These are phyloP conservation scores for Hibiscus tridactylites DNA, from an alignment of 345 rosid species.

Conservation along the genomic window DNA sequence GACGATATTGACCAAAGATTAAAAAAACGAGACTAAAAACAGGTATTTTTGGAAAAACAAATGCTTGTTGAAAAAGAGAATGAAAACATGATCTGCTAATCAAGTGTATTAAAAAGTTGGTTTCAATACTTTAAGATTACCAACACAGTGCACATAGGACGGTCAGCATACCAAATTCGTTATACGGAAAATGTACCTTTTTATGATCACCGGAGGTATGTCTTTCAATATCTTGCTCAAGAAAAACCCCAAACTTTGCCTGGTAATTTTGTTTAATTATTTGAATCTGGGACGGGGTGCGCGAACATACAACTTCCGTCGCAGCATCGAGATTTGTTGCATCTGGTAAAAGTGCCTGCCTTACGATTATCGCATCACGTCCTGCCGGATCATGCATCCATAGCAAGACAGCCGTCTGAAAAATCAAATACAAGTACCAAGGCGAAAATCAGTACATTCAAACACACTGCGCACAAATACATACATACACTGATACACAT, in stretches of 20 bases:
- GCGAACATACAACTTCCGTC: constrained; percentile 59
- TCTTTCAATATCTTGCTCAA: constrained; percentile 45
- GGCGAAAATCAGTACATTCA: neutral
- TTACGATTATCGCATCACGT: constrained; percentile 49
- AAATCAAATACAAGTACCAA: neutral
- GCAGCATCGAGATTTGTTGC: constrained; percentile 25
- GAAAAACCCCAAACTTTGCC: constrained; percentile 30
- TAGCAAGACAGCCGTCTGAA: constrained; percentile 49
- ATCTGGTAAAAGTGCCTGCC: constrained; percentile 20
- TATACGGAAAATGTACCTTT: constrained; percentile 27
- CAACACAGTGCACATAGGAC: neutral
- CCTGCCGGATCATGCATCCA: constrained; percentile 68
- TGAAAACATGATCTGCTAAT: neutral
- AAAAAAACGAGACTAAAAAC: no score
- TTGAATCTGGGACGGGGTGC: constrained; percentile 61
- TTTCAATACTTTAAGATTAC: neutral
- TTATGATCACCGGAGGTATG: constrained; percentile 42
- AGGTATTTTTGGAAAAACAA: neutral
- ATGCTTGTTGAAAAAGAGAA: neutral
- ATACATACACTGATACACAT: neutral
- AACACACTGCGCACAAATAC: neutral
- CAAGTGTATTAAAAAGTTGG: neutral
- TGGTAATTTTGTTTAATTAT: constrained; percentile 45
- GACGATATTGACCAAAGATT: neutral
- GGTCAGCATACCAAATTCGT: neutral